phyloP scores from a whole-genome alignment of 2,329 filamentous ascomycete species.

The Pyricularia grisea region DNA sequence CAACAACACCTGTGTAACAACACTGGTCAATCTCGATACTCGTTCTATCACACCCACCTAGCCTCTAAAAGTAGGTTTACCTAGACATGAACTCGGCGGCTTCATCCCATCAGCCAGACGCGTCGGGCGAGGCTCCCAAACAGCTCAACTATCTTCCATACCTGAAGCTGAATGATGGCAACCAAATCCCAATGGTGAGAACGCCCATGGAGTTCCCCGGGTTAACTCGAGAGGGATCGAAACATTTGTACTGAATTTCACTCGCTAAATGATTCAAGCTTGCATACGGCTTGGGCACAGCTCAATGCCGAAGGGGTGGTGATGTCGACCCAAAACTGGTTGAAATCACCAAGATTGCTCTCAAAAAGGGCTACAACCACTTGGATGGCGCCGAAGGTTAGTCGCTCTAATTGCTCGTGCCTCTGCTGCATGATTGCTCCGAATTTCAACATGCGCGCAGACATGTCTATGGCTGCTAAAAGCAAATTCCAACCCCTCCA shows the following conservation, averaged over 20 bases:
- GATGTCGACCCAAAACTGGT: constrained; percentile 19
- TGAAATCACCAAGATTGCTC: constrained; percentile 47
- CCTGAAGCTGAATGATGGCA: constrained; percentile 65
- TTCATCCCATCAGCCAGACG: constrained; percentile 26
- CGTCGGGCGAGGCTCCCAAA: constrained; percentile 29
- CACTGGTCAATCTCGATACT: no score
- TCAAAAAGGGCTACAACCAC: constrained; percentile 61
- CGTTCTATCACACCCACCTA: neutral
- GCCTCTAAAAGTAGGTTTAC: neutral
- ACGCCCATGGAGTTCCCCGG: neutral
- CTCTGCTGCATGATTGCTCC: neutral
- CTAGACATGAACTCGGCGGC: constrained; percentile 33
- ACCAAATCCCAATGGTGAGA: constrained; percentile 58
- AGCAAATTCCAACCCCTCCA: constrained; percentile 18
- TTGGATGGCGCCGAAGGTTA: constrained; percentile 65
- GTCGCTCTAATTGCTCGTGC: constrained; percentile 7
- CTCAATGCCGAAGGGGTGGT: constrained; percentile 28
- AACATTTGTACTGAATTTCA: neutral
- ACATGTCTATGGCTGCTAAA: neutral
- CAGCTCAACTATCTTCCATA: constrained; percentile 37
- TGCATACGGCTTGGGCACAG: constrained; percentile 64
- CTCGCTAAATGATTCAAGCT: constrained; percentile 33
- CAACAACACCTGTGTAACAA: neutral
- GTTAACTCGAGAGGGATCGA: neutral
- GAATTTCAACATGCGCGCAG: neutral